These are phyloP conservation scores for Globisporangium radiosum DNA, from an alignment of 352 stramenopile species.

Conservation along the genomic window DNA sequence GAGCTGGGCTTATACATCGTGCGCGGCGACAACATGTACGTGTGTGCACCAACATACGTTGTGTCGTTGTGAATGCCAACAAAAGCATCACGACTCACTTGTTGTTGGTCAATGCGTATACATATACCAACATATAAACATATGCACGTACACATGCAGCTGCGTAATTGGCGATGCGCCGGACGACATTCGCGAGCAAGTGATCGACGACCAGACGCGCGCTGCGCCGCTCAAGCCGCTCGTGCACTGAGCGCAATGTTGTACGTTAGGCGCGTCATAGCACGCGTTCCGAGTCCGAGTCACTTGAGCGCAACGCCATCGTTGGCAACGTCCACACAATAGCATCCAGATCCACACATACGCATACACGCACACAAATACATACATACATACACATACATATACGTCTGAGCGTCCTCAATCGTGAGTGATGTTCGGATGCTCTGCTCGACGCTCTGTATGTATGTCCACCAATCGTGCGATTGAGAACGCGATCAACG, in stretches of 20 bases:
- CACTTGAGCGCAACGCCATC: too few relatives aligned
- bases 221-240: constrained; percentile 88
- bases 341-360: too few relatives aligned
- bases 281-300: too few relatives aligned
- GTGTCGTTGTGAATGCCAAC: neutral
- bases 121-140: neutral
- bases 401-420: too few relatives aligned
- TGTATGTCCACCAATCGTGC: too few relatives aligned
- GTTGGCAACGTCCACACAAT: too few relatives aligned
- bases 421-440: too few relatives aligned
- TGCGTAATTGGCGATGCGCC: constrained; percentile 83
- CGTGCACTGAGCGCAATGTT: constrained; percentile 61
- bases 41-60: neutral
- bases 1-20: constrained; percentile 92
- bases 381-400: too few relatives aligned
- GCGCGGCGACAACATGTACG: constrained; percentile 91
- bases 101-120: neutral
- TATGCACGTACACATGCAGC: constrained; percentile 17
- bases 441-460: too few relatives aligned
- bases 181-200: constrained; percentile 84
- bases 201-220: constrained; percentile 84
- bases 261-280: too few relatives aligned
- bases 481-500: too few relatives aligned
- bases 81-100: neutral
- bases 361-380: too few relatives aligned